Base-by-base conservation (phyloP, 495 filamentous ascomycete genomes). In the Articulospora tetracladia region DNA sequence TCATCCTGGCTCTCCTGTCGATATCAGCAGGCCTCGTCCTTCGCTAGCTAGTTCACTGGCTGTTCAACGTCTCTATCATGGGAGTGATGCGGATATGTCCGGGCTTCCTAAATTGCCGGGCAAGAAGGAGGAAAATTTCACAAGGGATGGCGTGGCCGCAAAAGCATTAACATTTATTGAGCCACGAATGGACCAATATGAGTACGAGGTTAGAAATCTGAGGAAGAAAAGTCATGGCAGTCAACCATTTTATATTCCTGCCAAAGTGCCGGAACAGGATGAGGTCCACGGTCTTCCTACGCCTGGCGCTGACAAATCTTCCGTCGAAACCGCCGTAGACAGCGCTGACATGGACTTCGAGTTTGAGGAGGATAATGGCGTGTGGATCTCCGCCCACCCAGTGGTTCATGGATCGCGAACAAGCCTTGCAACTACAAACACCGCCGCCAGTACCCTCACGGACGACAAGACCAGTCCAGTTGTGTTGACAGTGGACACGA, bases 71-170 rank as follows among this genome's bases (percentile, higher is more conserved):
- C 55, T 53, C 34, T 52, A 64, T 61, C 52, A 59, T 25, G 76
- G 60, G 70, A 74, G 58, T 66, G 76, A 64, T 53, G 69, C 57
- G 69, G 71, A 60, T 62, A 70, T 57, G 51, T 66, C 39, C 58
- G 66, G 61, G 61, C 66, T 46, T 55, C 62, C 61, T 59, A 69
- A 32, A 69, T 69, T 66, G 59, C 62, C 59, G 25, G 62, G 44
- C 41, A 66, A 62, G 57, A 67, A 55, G 51, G 65, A 68, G 60
- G 71, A 66, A 73, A 70, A 69, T 69, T 68, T 72, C 66, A 67
- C 52, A 59, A 74, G 69, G 74, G 68, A 68, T 69, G 76, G 72
- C 75, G 74, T 80, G 79, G 75, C 79, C 80, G 80, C 77, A 75
- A 82, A 80, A 79, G 71, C 55, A 65, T 55, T 57, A 39, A 46